Evolutionary conservation across 345 rosid genomes (phyloP).

Genomic region (Eucalyptus marginata): DNA sequence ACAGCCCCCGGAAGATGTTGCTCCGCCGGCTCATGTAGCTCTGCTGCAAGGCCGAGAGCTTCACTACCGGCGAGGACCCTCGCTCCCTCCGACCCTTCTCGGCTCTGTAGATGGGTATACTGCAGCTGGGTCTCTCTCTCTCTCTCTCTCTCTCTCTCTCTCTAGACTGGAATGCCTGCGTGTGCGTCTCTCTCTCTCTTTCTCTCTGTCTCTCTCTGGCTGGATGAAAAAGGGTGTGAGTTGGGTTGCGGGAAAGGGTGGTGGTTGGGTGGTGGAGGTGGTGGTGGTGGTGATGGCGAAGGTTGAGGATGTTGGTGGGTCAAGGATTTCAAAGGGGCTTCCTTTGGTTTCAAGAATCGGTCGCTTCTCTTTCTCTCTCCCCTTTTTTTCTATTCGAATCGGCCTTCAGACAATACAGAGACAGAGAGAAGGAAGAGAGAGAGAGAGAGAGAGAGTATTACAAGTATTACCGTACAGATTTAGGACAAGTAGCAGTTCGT

Average conservation of each 20-base stretch:
- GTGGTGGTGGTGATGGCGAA: not conserved
- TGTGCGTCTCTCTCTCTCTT: not conserved
- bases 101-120: not conserved
- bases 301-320: not conserved
- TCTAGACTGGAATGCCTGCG: not conserved
- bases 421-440: not conserved
- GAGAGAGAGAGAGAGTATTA: not conserved
- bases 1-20: slow-evolving; percentile 20
- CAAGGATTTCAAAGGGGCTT: not conserved
- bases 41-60: slow-evolving; percentile 78
- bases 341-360: not conserved
- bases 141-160: not conserved
- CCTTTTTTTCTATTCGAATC: not conserved
- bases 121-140: not conserved
- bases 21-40: slow-evolving; percentile 71
- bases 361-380: not conserved
- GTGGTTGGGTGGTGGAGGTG: not conserved
- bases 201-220: not conserved
- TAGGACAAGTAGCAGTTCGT: not conserved
- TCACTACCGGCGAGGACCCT: slow-evolving; percentile 20
- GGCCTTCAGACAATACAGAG: not conserved
- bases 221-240: not conserved
- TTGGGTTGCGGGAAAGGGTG: not conserved
- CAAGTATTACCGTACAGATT: not conserved
- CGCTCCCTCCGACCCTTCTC: not conserved